These are phyloP conservation scores for Capsella rubella DNA, from an alignment of 441 rosid genomes.

Conservation along the genomic window DNA sequence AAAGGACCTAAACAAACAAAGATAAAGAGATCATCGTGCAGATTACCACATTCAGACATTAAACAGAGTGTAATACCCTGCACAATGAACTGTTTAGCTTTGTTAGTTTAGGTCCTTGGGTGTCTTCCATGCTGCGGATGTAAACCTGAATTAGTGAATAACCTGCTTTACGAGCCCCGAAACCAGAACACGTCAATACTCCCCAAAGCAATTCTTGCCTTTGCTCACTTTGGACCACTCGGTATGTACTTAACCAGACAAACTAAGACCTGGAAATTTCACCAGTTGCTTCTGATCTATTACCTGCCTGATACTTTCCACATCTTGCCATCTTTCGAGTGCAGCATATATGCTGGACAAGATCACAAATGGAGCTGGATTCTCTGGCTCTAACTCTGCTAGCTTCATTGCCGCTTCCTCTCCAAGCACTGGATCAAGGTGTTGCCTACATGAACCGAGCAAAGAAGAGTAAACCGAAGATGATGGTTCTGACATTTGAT, in stretches of 20 bases:
- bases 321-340: constrained; percentile 63
- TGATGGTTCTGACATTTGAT: constrained; percentile 56
- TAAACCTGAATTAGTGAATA: constrained; percentile 6
- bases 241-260: constrained; percentile 40
- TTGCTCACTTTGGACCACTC: not conserved
- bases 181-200: constrained; percentile 1
- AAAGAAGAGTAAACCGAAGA: constrained; percentile 59
- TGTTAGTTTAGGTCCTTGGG: constrained; percentile 15
- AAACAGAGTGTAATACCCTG: constrained; percentile 21
- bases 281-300: constrained; percentile 51
- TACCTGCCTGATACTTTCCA: constrained; percentile 57
- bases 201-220: not conserved
- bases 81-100: constrained; percentile 18
- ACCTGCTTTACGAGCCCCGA: constrained; percentile 1
- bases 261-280: constrained; percentile 55
- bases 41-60: constrained; percentile 31
- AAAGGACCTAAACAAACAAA: constrained; percentile 13
- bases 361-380: constrained; percentile 61
- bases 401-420: constrained; percentile 62
- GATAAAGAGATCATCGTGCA: constrained; percentile 16
- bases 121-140: constrained; percentile 24
- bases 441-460: constrained; percentile 63
- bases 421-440: constrained; percentile 56
- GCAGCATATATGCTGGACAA: constrained; percentile 64
- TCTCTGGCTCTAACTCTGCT: constrained; percentile 57